A percentile compares a stretch with the other conserved stretches of the same genome.
These are phyloP conservation scores for Sporothrix brasiliensis DNA, from an alignment of 2,329 filamentous ascomycete genomes.

Conservation along the genomic window DNA sequence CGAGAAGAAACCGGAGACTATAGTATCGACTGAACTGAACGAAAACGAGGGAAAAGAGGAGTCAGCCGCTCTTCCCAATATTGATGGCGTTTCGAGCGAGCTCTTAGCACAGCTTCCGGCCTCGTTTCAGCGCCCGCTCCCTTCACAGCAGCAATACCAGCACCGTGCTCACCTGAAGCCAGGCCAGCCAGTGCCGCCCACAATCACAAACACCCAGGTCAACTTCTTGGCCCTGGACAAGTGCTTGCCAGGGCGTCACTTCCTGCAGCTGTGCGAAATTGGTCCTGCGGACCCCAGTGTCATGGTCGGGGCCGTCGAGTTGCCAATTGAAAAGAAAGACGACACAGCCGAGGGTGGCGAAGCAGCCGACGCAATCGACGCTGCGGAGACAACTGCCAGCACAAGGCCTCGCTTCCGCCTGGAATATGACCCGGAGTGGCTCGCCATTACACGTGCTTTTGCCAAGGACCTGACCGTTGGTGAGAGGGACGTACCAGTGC, in stretches of 20 bases:
- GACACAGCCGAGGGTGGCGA: constrained; percentile 22
- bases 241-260: constrained; percentile 76
- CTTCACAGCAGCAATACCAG: constrained; percentile 35
- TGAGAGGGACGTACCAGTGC: constrained; percentile 55
- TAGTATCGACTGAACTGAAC: neutral
- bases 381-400: neutral
- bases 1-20: neutral
- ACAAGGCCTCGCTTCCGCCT: constrained; percentile 52
- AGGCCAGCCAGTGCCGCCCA: constrained; percentile 66
- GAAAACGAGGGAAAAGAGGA: constrained; percentile 32
- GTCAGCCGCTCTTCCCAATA: neutral
- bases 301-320: constrained; percentile 37
- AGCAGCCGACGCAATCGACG: neutral
- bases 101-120: constrained; percentile 75
- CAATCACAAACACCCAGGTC: constrained; percentile 77
- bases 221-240: constrained; percentile 92
- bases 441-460: constrained; percentile 87
- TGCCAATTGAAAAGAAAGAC: constrained; percentile 33
- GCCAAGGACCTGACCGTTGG: constrained; percentile 67
- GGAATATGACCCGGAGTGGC: constrained; percentile 90
- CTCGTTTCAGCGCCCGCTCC: constrained; percentile 61
- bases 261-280: constrained; percentile 76
- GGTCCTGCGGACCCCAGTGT: constrained; percentile 48
- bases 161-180: constrained; percentile 40
- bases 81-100: constrained; percentile 58